Evolutionary conservation across 1,284 basidiomycete species (phyloP).

Genomic region (Cutaneotrichosporon dermatis): DNA sequence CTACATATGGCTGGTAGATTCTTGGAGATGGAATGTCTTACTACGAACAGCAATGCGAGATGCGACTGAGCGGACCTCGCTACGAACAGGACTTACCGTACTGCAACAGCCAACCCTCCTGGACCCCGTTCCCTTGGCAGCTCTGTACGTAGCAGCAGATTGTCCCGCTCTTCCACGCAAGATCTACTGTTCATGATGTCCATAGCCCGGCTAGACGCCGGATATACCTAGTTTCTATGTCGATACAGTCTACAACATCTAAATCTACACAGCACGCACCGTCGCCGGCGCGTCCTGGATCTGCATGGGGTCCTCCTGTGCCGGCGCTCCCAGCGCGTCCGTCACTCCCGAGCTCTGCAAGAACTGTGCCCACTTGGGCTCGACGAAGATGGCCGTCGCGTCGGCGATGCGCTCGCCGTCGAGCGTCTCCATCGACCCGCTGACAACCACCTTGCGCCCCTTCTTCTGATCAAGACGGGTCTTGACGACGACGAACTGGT

Average conservation of each 20-base stretch:
- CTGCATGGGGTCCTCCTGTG: not conserved
- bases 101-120: too few relatives aligned
- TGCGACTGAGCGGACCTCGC: too few relatives aligned
- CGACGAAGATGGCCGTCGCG: slow-evolving; percentile 71
- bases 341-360: slow-evolving; percentile 54
- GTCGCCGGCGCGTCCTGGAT: not conserved
- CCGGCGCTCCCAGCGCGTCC: slow-evolving; percentile 40
- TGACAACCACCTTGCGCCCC: slow-evolving; percentile 72
- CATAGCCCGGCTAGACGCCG: too few relatives aligned
- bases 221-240: not conserved
- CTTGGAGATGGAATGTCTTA: too few relatives aligned
- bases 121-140: too few relatives aligned
- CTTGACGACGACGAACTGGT: slow-evolving; percentile 58
- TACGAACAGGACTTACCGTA: too few relatives aligned
- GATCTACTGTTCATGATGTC: too few relatives aligned
- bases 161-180: too few relatives aligned
- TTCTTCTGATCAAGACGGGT: slow-evolving; percentile 61
- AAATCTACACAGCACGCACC: not conserved
- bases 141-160: too few relatives aligned
- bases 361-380: slow-evolving; percentile 74
- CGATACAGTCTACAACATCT: slow-evolving; percentile 6
- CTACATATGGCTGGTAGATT: too few relatives aligned
- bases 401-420: slow-evolving; percentile 74
- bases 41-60: too few relatives aligned
- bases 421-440: slow-evolving; percentile 68